phyloP scores from a whole-genome alignment of 2,329 filamentous ascomycete species.

The Bipolaris oryzae region DNA sequence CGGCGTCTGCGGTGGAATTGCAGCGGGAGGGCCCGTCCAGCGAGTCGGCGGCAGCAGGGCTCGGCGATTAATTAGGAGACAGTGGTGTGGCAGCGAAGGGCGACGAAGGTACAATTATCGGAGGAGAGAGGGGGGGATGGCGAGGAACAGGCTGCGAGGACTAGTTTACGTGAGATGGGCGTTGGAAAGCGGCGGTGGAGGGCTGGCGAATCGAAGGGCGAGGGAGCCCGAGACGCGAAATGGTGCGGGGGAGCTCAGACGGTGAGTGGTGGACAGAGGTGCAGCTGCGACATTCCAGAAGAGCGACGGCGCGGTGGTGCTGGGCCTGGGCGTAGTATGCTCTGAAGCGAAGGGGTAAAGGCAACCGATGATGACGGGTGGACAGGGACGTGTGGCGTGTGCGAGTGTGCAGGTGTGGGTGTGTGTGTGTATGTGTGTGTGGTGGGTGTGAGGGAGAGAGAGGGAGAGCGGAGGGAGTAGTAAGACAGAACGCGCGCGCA shows the following conservation, averaged over 20 bases:
- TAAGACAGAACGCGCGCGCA: no score
- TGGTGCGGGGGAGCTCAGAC: conserved; percentile 28
- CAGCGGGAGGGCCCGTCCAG: conserved; percentile 34
- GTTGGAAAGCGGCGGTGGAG: conserved; percentile 6
- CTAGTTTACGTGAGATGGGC: background rate
- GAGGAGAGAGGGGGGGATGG: background rate
- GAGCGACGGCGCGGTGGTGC: conserved; percentile 17
- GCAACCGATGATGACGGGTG: no score
- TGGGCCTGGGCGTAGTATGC: background rate
- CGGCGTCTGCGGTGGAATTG: conserved; percentile 21
- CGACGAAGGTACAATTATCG: conserved; percentile 5
- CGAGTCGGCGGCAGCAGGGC: conserved; percentile 20
- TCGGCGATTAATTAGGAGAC: conserved; percentile 5
- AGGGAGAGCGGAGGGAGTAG: no score
- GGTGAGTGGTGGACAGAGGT: conserved; percentile 25
- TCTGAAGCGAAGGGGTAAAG: background rate
- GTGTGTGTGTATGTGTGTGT: no score
- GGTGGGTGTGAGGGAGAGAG: no score
- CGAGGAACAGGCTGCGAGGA: background rate
- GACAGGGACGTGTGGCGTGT: background rate
- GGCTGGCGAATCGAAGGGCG: conserved; percentile 1
- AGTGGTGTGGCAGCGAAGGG: conserved; percentile 5
- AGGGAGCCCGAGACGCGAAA: conserved; percentile 18
- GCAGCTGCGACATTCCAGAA: conserved; percentile 40
- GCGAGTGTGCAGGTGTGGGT: no score